phyloP scores from a whole-genome alignment of 225 moss, liverwort and hornwort genomes.

The Anthoceros angustus region DNA sequence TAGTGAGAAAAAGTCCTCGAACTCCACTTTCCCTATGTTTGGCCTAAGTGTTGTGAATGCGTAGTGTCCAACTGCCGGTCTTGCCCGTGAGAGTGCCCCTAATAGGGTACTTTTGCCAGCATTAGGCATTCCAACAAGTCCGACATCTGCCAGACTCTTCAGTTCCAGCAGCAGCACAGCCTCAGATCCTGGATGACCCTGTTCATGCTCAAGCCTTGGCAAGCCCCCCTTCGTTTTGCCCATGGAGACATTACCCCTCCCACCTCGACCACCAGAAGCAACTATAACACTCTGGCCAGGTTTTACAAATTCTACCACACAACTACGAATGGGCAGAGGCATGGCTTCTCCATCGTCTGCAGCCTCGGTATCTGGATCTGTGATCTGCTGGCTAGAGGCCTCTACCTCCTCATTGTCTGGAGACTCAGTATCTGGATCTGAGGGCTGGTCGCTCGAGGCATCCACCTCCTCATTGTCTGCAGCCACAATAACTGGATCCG shows the following conservation, averaged over 20 bases:
- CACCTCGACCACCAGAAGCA: slow-evolving; percentile 71
- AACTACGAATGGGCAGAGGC: slow-evolving; percentile 11
- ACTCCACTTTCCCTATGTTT: slow-evolving; percentile 79
- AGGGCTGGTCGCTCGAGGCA: too few relatives aligned
- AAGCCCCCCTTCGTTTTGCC: slow-evolving; percentile 69
- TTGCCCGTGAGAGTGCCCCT: slow-evolving; percentile 73
- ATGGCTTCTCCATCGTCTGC: slow-evolving; percentile 12
- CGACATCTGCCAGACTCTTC: slow-evolving; percentile 79
- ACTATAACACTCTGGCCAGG: slow-evolving; percentile 72
- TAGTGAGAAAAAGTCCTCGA: slow-evolving; percentile 56
- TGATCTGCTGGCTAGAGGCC: neutral
- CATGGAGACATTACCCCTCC: slow-evolving; percentile 76
- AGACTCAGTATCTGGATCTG: too few relatives aligned
- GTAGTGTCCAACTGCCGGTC: slow-evolving; percentile 65
- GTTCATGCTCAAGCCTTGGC: slow-evolving; percentile 75
- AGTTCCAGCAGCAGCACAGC: slow-evolving; percentile 72
- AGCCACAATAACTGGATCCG: too few relatives aligned
- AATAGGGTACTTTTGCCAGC: slow-evolving; percentile 87
- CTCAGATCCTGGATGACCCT: slow-evolving; percentile 62
- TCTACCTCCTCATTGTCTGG: neutral
- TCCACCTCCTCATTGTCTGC: too few relatives aligned
- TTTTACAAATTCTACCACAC: slow-evolving; percentile 57
- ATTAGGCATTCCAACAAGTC: slow-evolving; percentile 88
- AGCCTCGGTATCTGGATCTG: slow-evolving; percentile 7
- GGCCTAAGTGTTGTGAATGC: slow-evolving; percentile 88